These are phyloP conservation scores for Cladorrhinum sp. DNA, from an alignment of 2,329 filamentous ascomycete species.

Conservation along the genomic window DNA sequence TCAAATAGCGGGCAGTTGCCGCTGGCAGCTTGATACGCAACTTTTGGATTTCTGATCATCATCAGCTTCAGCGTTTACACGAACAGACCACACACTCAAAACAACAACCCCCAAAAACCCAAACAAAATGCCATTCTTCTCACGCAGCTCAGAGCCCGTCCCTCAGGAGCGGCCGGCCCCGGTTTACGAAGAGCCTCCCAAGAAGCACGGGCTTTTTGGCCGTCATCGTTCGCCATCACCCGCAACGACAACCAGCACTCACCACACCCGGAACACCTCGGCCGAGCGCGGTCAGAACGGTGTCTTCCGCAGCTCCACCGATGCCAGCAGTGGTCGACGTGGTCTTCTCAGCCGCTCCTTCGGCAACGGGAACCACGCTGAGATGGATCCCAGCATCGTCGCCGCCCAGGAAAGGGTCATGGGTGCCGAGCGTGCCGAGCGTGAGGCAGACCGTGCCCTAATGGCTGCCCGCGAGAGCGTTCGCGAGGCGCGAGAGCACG, in stretches of 20 bases:
- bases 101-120: background rate
- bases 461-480: slow-evolving; percentile 55
- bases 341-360: slow-evolving; percentile 45
- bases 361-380: slow-evolving; percentile 41
- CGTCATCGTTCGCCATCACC: slow-evolving; percentile 30
- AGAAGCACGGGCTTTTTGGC: slow-evolving; percentile 37
- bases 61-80: background rate
- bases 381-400: slow-evolving; percentile 61
- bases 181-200: slow-evolving; percentile 27
- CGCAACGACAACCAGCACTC: slow-evolving; percentile 28
- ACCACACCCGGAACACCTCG: slow-evolving; percentile 25
- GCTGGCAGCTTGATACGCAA: background rate
- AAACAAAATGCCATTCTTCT: slow-evolving; percentile 36
- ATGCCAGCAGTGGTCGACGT: slow-evolving; percentile 30
- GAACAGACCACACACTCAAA: background rate
- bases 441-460: slow-evolving; percentile 63
- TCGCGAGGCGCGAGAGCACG: slow-evolving; percentile 60
- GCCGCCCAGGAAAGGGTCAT: slow-evolving; percentile 61
- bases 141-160: slow-evolving; percentile 33
- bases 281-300: slow-evolving; percentile 23
- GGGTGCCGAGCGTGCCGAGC: slow-evolving; percentile 60
- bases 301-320: slow-evolving; percentile 31
- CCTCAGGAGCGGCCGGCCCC: slow-evolving; percentile 33
- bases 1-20: slow-evolving; percentile 18
- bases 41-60: background rate